Percentiles rank a stretch among this genome's conserved stretches.
Conservation (phyloP, 2,329 filamentous ascomycete genomes). For the Fusarium sororula region DNA sequence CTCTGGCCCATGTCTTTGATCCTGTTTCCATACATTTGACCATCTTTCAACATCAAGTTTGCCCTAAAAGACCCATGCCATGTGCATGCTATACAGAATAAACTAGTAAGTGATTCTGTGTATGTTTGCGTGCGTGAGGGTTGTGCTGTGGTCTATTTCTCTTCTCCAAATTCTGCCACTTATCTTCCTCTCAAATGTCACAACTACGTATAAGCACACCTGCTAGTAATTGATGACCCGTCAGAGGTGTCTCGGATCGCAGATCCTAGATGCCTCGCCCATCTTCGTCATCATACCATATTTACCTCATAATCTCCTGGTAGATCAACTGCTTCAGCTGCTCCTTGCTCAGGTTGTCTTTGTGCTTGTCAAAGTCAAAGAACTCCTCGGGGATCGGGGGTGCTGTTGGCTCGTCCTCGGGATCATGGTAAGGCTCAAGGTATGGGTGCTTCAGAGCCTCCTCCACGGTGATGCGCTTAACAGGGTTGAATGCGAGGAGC, state of each 20-base stretch:
- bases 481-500: conserved; percentile 95
- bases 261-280: conserved; percentile 10
- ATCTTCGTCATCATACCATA: background rate
- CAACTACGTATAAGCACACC: conserved; percentile 7
- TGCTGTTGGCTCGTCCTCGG: conserved; percentile 96
- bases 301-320: conserved; percentile 85
- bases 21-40: conserved; percentile 20
- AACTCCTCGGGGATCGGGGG: conserved; percentile 98
- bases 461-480: conserved; percentile 98
- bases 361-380: conserved; percentile 99
- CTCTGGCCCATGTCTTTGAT: conserved; percentile 2
- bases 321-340: conserved; percentile 98
- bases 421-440: conserved; percentile 98
- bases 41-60: conserved; percentile 8
- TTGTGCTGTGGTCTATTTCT: conserved; percentile 34
- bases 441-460: conserved; percentile 98
- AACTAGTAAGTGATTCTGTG: conserved; percentile 17
- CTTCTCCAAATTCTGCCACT: conserved; percentile 29
- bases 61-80: conserved; percentile 12
- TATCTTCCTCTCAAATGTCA: conserved; percentile 12
- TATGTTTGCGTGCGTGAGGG: conserved; percentile 16
- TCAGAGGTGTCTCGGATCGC: conserved; percentile 5
- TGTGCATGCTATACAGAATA: conserved; percentile 19
- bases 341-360: conserved; percentile 98
- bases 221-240: background rate